phyloP scores from a whole-genome alignment of 805 yeast genomes.

The Wickerhamiella slavikovae region DNA sequence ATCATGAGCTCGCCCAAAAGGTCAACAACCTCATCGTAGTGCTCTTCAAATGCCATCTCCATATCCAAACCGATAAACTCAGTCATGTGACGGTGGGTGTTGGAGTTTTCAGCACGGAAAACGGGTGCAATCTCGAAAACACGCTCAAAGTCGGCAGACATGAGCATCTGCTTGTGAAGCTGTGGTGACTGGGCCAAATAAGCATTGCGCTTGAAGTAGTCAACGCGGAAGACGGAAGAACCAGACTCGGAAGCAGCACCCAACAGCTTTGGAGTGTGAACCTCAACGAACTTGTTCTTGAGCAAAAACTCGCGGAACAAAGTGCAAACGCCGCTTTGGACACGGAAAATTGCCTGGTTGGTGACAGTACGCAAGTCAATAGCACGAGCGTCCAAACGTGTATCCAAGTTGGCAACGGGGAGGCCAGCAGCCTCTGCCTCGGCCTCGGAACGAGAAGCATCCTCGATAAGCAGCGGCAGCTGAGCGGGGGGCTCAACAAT shows the following conservation, averaged over 20 bases:
- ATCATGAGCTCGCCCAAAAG: constrained; percentile 52
- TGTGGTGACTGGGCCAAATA: constrained; percentile 97
- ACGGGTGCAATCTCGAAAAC: constrained; percentile 96
- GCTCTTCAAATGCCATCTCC: constrained; percentile 97
- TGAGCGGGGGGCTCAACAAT: constrained; percentile 80
- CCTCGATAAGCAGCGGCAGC: constrained; percentile 88
- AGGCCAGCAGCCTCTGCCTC: constrained; percentile 58
- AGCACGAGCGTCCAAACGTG: constrained; percentile 85
- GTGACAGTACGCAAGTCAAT: constrained; percentile 93
- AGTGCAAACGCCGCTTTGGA: constrained; percentile 73
- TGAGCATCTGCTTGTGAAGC: constrained; percentile 90
- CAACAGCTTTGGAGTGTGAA: constrained; percentile 88
- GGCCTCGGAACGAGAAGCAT: constrained; percentile 89
- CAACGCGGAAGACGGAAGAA: constrained; percentile 82
- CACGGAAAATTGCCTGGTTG: constrained; percentile 90
- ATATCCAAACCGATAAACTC: constrained; percentile 94
- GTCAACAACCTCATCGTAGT: constrained; percentile 76
- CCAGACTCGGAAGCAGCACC: constrained; percentile 98
- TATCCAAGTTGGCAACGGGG: constrained; percentile 90
- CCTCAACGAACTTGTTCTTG: constrained; percentile 55
- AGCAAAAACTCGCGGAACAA: constrained; percentile 77
- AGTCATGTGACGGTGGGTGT: constrained; percentile 98
- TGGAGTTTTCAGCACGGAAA: constrained; percentile 97
- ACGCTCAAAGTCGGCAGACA: constrained; percentile 92
- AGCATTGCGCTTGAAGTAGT: constrained; percentile 83